These are phyloP conservation scores for Globisporangium ultimum DNA, from an alignment of 352 stramenopile genomes.

Conservation along the genomic window DNA sequence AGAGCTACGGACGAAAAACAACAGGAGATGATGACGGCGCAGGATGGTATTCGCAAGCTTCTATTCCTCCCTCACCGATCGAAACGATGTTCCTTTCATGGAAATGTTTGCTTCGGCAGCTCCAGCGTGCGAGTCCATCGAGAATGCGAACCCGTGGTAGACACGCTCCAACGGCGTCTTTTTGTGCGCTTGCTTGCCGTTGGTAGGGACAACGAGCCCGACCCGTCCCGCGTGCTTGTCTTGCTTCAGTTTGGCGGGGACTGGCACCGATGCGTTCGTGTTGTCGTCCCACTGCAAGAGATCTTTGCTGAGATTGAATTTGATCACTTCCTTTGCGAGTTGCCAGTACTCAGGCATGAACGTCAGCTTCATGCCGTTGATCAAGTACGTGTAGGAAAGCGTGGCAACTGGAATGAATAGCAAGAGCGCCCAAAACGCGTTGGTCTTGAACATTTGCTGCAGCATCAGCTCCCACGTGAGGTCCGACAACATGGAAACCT, in stretches of 20 bases:
- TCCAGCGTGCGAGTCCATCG: slow-evolving; percentile 49
- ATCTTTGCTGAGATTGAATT: slow-evolving; percentile 54
- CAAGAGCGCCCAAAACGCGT: slow-evolving; percentile 55
- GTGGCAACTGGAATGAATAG: slow-evolving; percentile 51
- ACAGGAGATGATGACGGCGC: not conserved
- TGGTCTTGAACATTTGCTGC: slow-evolving; percentile 51
- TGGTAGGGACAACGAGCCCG: slow-evolving; percentile 38
- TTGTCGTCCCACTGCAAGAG: slow-evolving; percentile 67
- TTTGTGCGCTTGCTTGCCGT: slow-evolving; percentile 11
- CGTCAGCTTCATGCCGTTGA: slow-evolving; percentile 49
- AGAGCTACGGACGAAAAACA: slow-evolving; percentile 4
- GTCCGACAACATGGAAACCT: slow-evolving; percentile 54
- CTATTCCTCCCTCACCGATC: slow-evolving; percentile 5
- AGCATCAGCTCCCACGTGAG: slow-evolving; percentile 74
- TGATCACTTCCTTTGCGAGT: slow-evolving; percentile 69
- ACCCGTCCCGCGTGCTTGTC: slow-evolving; percentile 17
- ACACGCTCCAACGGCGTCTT: slow-evolving; percentile 24
- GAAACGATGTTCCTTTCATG: slow-evolving; percentile 41
- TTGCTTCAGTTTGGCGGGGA: slow-evolving; percentile 28
- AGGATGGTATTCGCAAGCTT: not conserved
- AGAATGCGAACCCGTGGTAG: slow-evolving; percentile 78
- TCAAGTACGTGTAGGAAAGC: slow-evolving; percentile 49
- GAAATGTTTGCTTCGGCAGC: slow-evolving; percentile 47
- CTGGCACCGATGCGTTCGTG: slow-evolving; percentile 42
- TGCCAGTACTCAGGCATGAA: slow-evolving; percentile 80